Evolutionary conservation across 2,329 filamentous ascomycete species (phyloP).

Genomic region (Talaromyces islandicus): DNA sequence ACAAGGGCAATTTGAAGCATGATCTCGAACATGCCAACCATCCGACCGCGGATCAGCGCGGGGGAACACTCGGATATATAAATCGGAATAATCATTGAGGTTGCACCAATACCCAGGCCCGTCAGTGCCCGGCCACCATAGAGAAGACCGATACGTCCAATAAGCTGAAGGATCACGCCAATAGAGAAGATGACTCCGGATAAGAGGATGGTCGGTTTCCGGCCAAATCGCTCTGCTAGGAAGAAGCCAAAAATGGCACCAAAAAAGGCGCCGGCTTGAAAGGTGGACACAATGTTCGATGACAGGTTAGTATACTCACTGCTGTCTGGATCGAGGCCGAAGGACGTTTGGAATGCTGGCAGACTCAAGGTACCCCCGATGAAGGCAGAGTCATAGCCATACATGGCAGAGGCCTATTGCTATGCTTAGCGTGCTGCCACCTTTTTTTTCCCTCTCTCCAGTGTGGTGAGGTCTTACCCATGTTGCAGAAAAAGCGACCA

Average conservation of each 20-base stretch:
- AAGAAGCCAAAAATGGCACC: constrained; percentile 57
- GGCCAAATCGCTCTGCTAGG: constrained; percentile 49
- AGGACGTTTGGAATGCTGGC: constrained; percentile 1
- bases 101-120: constrained; percentile 28
- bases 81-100: constrained; percentile 50
- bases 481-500: constrained; percentile 1
- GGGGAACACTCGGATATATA: constrained; percentile 55
- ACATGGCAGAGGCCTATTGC: constrained; percentile 3
- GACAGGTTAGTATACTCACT: neutral
- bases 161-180: constrained; percentile 57
- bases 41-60: constrained; percentile 50
- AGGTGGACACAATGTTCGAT: constrained; percentile 6
- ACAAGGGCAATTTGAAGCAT: constrained; percentile 43
- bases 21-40: constrained; percentile 55
- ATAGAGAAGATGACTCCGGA: constrained; percentile 53
- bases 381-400: constrained; percentile 7
- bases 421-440: neutral
- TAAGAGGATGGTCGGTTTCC: constrained; percentile 50
- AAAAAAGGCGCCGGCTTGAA: constrained; percentile 9
- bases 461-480: neutral
- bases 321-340: neutral
- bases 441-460: neutral
- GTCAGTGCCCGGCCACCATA: constrained; percentile 6
- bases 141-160: constrained; percentile 1
- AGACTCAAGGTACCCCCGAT: constrained; percentile 7